A percentile compares a stretch with the other conserved stretches of the same genome.
These are phyloP conservation scores for Verticillium albo-atrum DNA, from an alignment of 2,329 filamentous ascomycete species.

Conservation along the genomic window DNA sequence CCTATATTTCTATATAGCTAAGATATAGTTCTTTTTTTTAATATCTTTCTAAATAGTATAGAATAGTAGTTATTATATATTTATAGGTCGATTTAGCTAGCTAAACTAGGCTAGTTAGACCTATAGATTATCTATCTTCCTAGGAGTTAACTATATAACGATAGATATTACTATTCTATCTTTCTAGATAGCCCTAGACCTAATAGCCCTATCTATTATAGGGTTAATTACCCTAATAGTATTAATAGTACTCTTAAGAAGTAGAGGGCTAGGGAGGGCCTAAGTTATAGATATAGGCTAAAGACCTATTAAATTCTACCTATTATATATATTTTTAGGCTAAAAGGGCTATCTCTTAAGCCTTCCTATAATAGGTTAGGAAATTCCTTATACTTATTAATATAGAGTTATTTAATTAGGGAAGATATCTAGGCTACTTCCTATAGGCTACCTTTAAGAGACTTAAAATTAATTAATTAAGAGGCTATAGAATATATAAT, in stretches of 20 bases:
- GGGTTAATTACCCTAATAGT: background rate
- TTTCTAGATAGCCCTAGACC: background rate
- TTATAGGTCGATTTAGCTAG: background rate
- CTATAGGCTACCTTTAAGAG: background rate
- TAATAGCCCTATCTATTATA: background rate
- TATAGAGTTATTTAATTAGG: no score
- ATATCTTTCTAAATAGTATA: background rate
- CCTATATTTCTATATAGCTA: background rate
- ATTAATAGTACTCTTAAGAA: background rate
- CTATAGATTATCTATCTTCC: background rate
- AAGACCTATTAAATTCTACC: background rate
- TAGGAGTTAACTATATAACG: background rate
- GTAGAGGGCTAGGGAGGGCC: background rate
- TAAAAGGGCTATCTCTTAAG: background rate
- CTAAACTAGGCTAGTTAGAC: background rate
- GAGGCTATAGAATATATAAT: background rate
- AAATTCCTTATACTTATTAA: background rate
- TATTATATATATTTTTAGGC: slow-evolving; percentile 1
- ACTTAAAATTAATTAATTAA: background rate
- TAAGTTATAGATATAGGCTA: slow-evolving; percentile 1
- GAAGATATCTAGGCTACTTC: background rate
- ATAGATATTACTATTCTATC: background rate
- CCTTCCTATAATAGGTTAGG: slow-evolving; percentile 1
- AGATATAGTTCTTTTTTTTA: background rate
- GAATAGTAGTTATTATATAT: background rate